Base-by-base conservation (phyloP, 2,329 filamentous ascomycete species). In the Seiridium cupressi region DNA sequence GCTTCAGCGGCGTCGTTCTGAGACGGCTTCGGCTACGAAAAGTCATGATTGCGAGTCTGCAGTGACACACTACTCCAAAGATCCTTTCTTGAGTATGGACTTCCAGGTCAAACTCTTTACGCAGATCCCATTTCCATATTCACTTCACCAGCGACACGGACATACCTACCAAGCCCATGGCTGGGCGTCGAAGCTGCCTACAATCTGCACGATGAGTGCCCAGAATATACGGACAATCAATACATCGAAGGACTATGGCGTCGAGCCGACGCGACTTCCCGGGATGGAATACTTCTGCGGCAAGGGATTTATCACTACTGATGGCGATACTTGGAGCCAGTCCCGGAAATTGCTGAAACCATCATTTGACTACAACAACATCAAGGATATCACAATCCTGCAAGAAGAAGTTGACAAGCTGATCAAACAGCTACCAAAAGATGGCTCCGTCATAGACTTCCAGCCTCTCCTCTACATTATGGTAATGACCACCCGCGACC, bases 391-490 rank as follows among this genome's bases (percentile, higher is more conserved):
- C 3, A n/a, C 9, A 1, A 18, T 51, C 18, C 51, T 55, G 10
- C 32, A 38, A 5, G 26, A 57, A 58, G 59, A 61, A 57, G 56
- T 60, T 4, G 51, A 55, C 6, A 31, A n/a, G 11, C 42, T 63
- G 11, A 26, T 63, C 11, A 31, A 57, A n/a, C 44, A 59, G 5
- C 46, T 64, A 34, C 62, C 62, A 44, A 59, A 44, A 32, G 58
- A 62, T 32, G 44, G 42, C 13, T 51, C 61, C 6, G 56, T 38
- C 40, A 49, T 62, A 11, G 62, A 62, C 44, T 18, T 63, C 5
- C 60, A 63, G 44, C 62, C 60, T 44, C 57, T 60, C 31, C 57
- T 63, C 6, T 64, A 64, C 51, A 44, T 59, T 13, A 62, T 62
- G 58, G 68, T 67, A 34, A 38, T 2, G 53, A 34, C 26, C 13